Base-by-base conservation (phyloP, 495 filamentous ascomycete species). In the Xanthoparmelia taractica region DNA sequence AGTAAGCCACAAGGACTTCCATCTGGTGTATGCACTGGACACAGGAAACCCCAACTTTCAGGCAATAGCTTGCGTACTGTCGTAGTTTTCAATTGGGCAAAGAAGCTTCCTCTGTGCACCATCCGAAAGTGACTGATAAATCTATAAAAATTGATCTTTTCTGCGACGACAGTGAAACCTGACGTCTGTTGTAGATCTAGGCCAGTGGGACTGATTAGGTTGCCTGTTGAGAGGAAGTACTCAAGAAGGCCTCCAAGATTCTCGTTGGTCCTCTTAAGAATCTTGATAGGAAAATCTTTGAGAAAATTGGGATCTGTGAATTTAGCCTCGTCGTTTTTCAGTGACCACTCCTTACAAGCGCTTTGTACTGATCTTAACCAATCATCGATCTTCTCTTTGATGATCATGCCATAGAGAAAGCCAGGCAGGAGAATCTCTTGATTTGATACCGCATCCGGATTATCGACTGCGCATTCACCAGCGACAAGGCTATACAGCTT, bases 71-170 rank as follows among this genome's bases (percentile, higher is more conserved):
- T 98, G 74, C 94, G 84, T 40, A 98, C 94, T 0, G 94, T 93
- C 8, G 94, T 98, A 0, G 94, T 98, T 74, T 97, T 98, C 67
- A 98, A 73, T 70, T 97, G 89, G 12, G 94, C 93, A 74, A 98
- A 97, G 84, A 98, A 97, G 74, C 90, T 94, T 76, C 94, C 94
- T 85, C 94, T 82, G 75, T 98, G 94, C 64, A 98, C 91, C 91
- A 96, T 97, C 58, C 94, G 91, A 80, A 98, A 98, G 73, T 98
- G 94, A 78, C 90, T 93, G 77, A 98, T 95, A 77, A 98, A 98
- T 67, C 94, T 89, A 70, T 95, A 87, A 78, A 97, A 98, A 79
- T 98, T 98, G 70, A 97, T 92, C 80, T 97, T 97, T 75, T 98
- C 94, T 6, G 94, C 94, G 61, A 97, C 93, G 43, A 98, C 89